A percentile compares a stretch with the other conserved stretches of the same genome.
phyloP scores from a whole-genome alignment of 176 grass and related monocot species.

The Oryza glaberrima region DNA sequence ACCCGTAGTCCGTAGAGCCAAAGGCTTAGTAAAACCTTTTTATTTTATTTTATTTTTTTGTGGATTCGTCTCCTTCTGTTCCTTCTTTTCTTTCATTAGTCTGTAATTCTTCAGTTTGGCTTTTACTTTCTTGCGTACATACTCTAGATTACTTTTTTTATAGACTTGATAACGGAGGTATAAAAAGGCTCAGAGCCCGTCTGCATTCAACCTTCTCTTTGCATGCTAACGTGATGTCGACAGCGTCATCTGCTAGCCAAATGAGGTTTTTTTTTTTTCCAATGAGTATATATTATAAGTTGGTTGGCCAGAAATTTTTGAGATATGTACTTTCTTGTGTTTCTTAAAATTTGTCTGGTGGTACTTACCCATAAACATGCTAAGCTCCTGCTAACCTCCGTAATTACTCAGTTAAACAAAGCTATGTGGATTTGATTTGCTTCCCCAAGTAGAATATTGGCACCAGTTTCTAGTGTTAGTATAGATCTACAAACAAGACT shows the following conservation, averaged over 20 bases:
- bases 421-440: too few relatives aligned
- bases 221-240: not conserved
- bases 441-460: too few relatives aligned
- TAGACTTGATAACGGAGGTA: constrained; percentile 34
- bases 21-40: constrained; percentile 23
- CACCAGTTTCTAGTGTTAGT: too few relatives aligned
- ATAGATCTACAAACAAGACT: too few relatives aligned
- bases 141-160: constrained; percentile 39
- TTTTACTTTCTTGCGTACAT: constrained; percentile 42
- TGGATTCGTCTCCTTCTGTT: constrained; percentile 28
- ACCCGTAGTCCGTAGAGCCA: constrained; percentile 1
- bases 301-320: not conserved
- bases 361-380: not conserved
- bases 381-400: not conserved
- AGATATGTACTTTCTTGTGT: not conserved
- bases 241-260: not conserved
- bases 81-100: not conserved
- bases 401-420: too few relatives aligned
- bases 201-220: not conserved
- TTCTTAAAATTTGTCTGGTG: not conserved
- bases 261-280: too few relatives aligned
- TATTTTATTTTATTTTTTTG: constrained; percentile 7
- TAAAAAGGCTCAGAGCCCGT: constrained; percentile 31
- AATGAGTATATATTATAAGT: too few relatives aligned
- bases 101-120: constrained; percentile 31